Conservation (phyloP, 2,329 filamentous ascomycete species). For the Juglanconis sp. region DNA sequence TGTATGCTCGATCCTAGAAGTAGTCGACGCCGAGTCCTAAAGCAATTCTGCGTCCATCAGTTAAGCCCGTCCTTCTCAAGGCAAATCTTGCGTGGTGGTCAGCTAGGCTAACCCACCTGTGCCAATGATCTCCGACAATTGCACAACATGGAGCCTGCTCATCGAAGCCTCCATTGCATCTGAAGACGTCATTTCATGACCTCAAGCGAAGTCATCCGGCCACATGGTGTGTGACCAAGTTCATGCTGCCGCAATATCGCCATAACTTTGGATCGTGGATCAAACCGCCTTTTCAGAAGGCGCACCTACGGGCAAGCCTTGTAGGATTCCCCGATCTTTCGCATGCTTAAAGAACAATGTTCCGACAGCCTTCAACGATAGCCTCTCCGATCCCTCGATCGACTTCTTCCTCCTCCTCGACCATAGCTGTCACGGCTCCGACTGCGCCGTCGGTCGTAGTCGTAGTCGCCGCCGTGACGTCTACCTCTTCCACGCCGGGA, state of each 20-base stretch:
- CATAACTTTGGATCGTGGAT: background rate
- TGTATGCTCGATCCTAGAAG: background rate
- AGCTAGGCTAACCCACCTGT: constrained; percentile 13
- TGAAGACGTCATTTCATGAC: background rate
- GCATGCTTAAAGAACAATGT: background rate
- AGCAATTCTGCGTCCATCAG: constrained; percentile 4
- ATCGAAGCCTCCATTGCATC: background rate
- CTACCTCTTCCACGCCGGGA: constrained; percentile 32
- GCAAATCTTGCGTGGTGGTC: constrained; percentile 7
- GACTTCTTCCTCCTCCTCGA: constrained; percentile 32
- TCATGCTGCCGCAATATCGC: background rate
- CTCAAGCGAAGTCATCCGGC: background rate
- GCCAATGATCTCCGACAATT: background rate
- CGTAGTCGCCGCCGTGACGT: constrained; percentile 30
- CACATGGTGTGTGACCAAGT: background rate
- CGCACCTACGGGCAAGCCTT: too few relatives aligned
- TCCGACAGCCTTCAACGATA: constrained; percentile 25
- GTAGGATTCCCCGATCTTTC: background rate
- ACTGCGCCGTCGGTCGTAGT: constrained; percentile 38
- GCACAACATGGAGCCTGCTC: background rate
- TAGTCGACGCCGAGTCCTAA: background rate
- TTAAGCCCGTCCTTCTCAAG: background rate
- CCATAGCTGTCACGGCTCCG: constrained; percentile 47
- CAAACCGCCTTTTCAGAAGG: background rate
- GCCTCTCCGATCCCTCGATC: constrained; percentile 36